Percentiles rank a stretch among this genome's conserved stretches.
phyloP scores from a whole-genome alignment of 108 stramenopile genomes.

The Poteriospumella lacustris region DNA sequence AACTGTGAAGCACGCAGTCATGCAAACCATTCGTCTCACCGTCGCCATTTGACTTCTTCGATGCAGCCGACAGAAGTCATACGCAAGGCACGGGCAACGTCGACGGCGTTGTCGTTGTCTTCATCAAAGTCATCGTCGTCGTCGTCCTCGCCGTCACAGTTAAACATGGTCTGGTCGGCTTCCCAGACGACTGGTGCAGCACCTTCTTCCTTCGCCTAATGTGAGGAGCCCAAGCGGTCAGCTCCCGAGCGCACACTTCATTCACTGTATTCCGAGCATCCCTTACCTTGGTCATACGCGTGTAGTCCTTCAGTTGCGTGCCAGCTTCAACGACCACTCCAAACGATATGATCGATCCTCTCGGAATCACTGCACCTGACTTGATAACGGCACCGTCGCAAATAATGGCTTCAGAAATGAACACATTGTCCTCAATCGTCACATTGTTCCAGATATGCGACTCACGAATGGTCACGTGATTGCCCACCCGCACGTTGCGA shows the following conservation, averaged over 20 bases:
- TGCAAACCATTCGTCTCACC: not conserved
- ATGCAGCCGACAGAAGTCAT: not conserved
- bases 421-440: not conserved
- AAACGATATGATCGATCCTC: not conserved
- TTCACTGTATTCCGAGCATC: no score
- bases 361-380: not conserved
- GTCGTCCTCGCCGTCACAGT: not conserved
- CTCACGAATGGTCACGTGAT: not conserved
- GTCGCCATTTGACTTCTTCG: not conserved
- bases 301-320: not conserved
- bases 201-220: no score
- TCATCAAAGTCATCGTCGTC: slow-evolving; percentile 4
- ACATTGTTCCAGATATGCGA: slow-evolving; percentile 15
- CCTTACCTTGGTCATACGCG: no score
- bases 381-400: not conserved
- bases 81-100: not conserved
- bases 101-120: not conserved
- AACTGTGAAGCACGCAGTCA: not conserved
- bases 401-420: not conserved
- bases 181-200: not conserved
- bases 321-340: not conserved
- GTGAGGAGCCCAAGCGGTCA: no score
- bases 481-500: not conserved
- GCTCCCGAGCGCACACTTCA: no score
- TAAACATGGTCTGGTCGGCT: not conserved